phyloP scores from a whole-genome alignment of 176 grass and related monocot genomes.

The Oryza rufipogon region DNA sequence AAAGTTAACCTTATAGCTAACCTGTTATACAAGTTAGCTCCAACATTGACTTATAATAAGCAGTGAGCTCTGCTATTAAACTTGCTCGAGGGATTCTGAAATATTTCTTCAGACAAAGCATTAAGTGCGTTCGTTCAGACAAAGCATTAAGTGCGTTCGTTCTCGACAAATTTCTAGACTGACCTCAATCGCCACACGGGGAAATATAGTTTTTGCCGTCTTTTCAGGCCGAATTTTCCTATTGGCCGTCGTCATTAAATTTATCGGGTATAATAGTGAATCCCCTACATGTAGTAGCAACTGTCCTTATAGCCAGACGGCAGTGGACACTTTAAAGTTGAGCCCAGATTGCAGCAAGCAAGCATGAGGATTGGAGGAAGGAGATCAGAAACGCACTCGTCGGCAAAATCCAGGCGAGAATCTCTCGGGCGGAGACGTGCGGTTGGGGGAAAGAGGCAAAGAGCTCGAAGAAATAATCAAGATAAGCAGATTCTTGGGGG shows the following conservation, averaged over 20 bases:
- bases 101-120: conserved; percentile 11
- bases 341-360: background rate
- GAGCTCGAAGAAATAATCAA: background rate
- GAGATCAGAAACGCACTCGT: background rate
- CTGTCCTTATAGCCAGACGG: conserved; percentile 28
- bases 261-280: conserved; percentile 12
- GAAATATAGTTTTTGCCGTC: conserved; percentile 28
- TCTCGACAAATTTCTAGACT: conserved; percentile 12
- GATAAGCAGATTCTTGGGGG: background rate
- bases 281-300: conserved; percentile 30
- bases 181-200: background rate
- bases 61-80: no score
- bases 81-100: background rate
- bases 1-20: no score
- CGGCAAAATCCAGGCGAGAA: conserved; percentile 31
- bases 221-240: conserved; percentile 26
- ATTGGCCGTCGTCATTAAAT: conserved; percentile 15
- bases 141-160: conserved; percentile 13
- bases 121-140: background rate
- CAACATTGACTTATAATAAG: no score
- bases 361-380: background rate
- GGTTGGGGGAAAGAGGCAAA: background rate
- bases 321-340: conserved; percentile 17
- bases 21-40: no score
- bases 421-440: conserved; percentile 6